Percentiles rank a stretch among this genome's conserved stretches.
Evolutionary conservation across 2,329 filamentous ascomycete genomes (phyloP).

Genomic region (Sporothrix phasma): DNA sequence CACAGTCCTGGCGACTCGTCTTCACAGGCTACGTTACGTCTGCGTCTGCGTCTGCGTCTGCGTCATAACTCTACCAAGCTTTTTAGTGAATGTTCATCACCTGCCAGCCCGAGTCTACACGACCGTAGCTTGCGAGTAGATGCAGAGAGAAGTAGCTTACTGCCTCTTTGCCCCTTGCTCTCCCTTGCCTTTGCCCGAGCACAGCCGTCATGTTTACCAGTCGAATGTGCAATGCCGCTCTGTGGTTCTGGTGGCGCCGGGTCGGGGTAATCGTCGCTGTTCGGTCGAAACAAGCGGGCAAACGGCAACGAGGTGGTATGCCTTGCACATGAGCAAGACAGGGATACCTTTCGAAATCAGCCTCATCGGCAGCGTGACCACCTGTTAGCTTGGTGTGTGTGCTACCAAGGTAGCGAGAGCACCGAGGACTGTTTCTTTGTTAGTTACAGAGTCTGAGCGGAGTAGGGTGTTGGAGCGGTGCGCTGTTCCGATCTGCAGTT

Average conservation of each 20-base stretch:
- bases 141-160: no score
- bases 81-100: no score
- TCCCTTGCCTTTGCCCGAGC: neutral
- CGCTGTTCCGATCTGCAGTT: neutral
- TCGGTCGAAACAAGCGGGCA: neutral
- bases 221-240: neutral
- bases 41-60: no score
- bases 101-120: no score
- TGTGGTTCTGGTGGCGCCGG: neutral
- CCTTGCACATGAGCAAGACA: neutral
- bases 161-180: neutral
- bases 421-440: neutral
- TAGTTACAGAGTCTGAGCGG: no score
- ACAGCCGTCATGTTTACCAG: neutral
- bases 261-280: neutral
- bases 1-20: no score
- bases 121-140: no score
- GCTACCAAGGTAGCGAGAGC: neutral
- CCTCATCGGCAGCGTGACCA: neutral
- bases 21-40: no score
- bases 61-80: no score
- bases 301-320: neutral
- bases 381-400: neutral
- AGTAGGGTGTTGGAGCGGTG: neutral
- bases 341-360: constrained; percentile 1